Conservation (phyloP, 768 basidiomycete species). For the Suillus placidus region DNA sequence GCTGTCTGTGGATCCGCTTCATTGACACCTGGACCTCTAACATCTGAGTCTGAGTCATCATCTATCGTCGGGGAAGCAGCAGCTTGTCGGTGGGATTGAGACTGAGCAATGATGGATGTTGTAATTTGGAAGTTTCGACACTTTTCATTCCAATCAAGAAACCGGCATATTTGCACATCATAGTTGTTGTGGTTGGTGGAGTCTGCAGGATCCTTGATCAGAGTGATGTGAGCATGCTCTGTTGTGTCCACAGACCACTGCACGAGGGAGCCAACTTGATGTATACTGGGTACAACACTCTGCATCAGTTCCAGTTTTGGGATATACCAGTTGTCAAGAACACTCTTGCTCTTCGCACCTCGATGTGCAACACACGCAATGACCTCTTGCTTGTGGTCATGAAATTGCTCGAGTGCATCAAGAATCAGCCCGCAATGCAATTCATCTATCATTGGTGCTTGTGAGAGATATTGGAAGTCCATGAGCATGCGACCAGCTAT, state of each 20-base stretch:
- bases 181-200: conserved; percentile 30
- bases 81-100: too few relatives aligned
- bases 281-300: conserved; percentile 23
- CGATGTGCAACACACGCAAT: conserved; percentile 28
- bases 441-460: conserved; percentile 17
- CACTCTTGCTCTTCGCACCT: conserved; percentile 22
- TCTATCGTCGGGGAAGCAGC: too few relatives aligned
- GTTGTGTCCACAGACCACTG: conserved; percentile 38
- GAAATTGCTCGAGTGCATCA: conserved; percentile 33
- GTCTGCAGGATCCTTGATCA: conserved; percentile 37
- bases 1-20: too few relatives aligned
- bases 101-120: too few relatives aligned
- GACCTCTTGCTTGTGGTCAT: conserved; percentile 39
- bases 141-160: conserved; percentile 35
- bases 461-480: too few relatives aligned
- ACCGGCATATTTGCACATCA: conserved; percentile 35
- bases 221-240: conserved; percentile 36
- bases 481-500: conserved; percentile 34
- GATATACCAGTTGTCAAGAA: conserved; percentile 41
- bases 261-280: conserved; percentile 28
- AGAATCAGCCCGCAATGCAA: conserved; percentile 24
- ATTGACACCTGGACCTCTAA: too few relatives aligned
- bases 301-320: conserved; percentile 42
- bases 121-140: too few relatives aligned
- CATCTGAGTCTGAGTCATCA: too few relatives aligned